Evolutionary conservation across 2,329 filamentous ascomycete genomes (phyloP), one percentile per base, ranked within the genome.

Genomic region (Stemphylium beticola): DNA sequence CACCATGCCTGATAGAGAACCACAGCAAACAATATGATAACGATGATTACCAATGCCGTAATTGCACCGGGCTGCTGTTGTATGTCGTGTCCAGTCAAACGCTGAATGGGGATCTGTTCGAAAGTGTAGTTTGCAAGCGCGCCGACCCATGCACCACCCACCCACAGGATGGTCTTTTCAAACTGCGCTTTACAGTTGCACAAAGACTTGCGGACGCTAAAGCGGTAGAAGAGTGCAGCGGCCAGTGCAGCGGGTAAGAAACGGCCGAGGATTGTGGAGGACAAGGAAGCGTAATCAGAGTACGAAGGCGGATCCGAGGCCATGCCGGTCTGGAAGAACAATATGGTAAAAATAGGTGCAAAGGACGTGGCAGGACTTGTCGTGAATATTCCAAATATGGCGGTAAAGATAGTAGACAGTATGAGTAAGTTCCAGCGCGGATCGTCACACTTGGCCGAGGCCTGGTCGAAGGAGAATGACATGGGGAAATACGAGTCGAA

Each of bases 21-120:
- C 15, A 73, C 53, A 6, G 49, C 53, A 15, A 69, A 49, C 7
- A 76, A 36, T 2, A 70, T 47, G 6, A 74, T 45, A 4, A 76
- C 52, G 31, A 75, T 72, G 39, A 74, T 55, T 18, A 73, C 56
- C 8, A 76, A 58, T 3, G 72, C 73, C 6, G 64, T 65, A 22
- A 74, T 67, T 20, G 73, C 74, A n/a, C 74, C 74, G 4, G 72
- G 72, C 57, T 76, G 72, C 46, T 75, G 73, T 8, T 65, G 63
- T 2, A 76, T 57, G 29, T 76, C 74, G 49, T 75, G 72, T 2
- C 69, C 57, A 18, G 72, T 75, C 8, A 76, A 66, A 2, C 74
- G 69, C 38, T 70, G 66, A 34, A 76, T 66, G 20, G 74, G 73
- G 29, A 76, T 74, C 37, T 55, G 60, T 6, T 74, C 72, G 18